A percentile compares a stretch with the other conserved stretches of the same genome.
These are phyloP conservation scores for Daphne laureola DNA, from an alignment of 441 rosid genomes.

Conservation along the genomic window DNA sequence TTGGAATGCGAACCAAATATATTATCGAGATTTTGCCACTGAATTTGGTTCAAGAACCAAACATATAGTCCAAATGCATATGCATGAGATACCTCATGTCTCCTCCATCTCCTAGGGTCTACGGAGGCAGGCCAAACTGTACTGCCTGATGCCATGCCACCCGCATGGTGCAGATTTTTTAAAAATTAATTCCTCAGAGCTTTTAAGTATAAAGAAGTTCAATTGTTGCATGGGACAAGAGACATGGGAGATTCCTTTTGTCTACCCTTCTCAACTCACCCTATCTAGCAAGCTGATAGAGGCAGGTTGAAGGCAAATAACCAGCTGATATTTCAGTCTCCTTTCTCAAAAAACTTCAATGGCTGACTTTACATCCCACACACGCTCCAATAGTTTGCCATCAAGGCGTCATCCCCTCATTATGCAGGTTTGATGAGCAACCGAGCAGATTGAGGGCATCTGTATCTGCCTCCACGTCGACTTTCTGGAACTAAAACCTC, in stretches of 20 bases:
- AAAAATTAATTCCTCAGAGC: too few relatives aligned
- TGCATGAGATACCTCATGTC: too few relatives aligned
- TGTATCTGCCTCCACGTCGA: slow-evolving; percentile 24
- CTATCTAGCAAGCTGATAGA: neutral
- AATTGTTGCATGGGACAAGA: too few relatives aligned
- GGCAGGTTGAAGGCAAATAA: neutral
- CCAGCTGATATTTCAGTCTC: neutral
- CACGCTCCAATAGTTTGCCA: slow-evolving; percentile 37
- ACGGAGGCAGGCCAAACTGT: too few relatives aligned
- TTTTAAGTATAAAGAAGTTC: too few relatives aligned
- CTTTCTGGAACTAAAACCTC: slow-evolving; percentile 18
- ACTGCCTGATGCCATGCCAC: too few relatives aligned
- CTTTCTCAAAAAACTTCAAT: slow-evolving; percentile 6
- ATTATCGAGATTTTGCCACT: too few relatives aligned
- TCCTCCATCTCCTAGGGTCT: too few relatives aligned
- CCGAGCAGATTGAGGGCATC: slow-evolving; percentile 14
- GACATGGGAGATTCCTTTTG: slow-evolving; percentile 10
- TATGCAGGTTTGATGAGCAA: slow-evolving; percentile 22
- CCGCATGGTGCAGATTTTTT: too few relatives aligned
- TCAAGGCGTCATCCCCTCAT: slow-evolving; percentile 28
- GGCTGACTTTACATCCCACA: slow-evolving; percentile 13
- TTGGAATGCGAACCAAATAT: too few relatives aligned
- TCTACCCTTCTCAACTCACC: neutral
- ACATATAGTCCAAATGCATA: too few relatives aligned
- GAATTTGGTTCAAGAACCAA: too few relatives aligned